phyloP scores from a whole-genome alignment of 106 monocot species.

The Dendrobium chrysotoxum region DNA sequence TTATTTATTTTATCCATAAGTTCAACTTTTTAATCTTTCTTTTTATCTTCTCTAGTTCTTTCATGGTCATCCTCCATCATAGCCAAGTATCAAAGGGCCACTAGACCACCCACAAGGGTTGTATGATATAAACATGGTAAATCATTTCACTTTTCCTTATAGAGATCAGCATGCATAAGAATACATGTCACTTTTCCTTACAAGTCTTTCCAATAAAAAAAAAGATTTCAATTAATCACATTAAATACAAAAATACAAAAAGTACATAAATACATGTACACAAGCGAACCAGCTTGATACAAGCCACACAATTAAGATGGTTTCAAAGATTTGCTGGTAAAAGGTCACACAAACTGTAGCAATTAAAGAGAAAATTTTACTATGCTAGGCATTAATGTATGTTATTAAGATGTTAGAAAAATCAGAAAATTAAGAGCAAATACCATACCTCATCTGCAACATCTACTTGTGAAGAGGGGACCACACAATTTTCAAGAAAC shows the following conservation, averaged over 20 bases:
- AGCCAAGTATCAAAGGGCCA: not conserved
- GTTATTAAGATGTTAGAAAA: not conserved
- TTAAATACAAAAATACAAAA: not conserved
- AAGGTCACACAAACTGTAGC: not conserved
- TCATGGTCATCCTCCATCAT: not conserved
- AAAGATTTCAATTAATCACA: not conserved
- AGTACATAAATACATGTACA: not conserved
- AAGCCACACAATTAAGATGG: not conserved
- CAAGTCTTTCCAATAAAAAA: not conserved
- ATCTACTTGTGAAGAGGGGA: not conserved
- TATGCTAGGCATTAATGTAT: not conserved
- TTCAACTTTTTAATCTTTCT: not conserved
- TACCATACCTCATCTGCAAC: not conserved
- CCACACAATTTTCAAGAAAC: not conserved
- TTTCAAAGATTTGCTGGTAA: not conserved
- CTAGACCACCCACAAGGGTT: not conserved
- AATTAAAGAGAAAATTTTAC: not conserved
- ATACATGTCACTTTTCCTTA: not conserved
- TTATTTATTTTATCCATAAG: not conserved
- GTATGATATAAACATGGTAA: not conserved
- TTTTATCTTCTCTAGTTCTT: not conserved
- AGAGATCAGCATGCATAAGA: not conserved
- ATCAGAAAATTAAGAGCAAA: not conserved
- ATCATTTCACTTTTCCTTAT: slow-evolving; percentile 1
- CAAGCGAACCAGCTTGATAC: not conserved